phyloP scores from a whole-genome alignment of 164 flowering plant genomes.

The Paratinospora sagittata region DNA sequence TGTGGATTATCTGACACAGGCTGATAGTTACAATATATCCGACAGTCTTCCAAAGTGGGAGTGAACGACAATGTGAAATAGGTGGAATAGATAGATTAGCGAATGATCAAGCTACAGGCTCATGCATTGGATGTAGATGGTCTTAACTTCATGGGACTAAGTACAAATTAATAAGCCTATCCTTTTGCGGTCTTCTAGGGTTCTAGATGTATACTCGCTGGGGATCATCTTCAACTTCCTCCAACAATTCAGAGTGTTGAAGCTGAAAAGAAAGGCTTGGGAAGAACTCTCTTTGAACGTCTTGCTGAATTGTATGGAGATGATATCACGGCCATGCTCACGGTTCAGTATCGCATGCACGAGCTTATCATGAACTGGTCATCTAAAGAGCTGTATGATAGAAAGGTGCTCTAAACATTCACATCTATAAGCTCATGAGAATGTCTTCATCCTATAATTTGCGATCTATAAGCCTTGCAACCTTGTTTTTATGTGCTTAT shows the following conservation, averaged over 20 bases:
- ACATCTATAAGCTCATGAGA: neutral
- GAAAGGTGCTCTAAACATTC: constrained; percentile 54
- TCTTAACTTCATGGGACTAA: neutral
- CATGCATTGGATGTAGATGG: neutral
- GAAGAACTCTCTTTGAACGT: constrained; percentile 96
- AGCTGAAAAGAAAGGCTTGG: constrained; percentile 95
- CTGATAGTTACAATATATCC: neutral
- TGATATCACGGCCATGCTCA: constrained; percentile 80
- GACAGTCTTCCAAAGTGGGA: neutral
- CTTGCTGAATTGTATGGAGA: constrained; percentile 79
- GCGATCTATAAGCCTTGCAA: too few species aligned
- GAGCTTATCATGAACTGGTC: constrained; percentile 97
- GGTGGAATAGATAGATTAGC: neutral
- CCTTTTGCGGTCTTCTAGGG: constrained; percentile 45
- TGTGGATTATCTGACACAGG: neutral
- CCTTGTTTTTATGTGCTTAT: constrained; percentile 11
- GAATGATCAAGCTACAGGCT: neutral
- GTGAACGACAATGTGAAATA: neutral
- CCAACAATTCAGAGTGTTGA: constrained; percentile 97
- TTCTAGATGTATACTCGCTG: constrained; percentile 89
- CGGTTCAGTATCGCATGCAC: constrained; percentile 98
- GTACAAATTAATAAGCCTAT: neutral
- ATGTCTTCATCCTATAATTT: neutral
- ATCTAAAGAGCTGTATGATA: constrained; percentile 82
- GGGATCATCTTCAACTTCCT: constrained; percentile 99